Conservation (phyloP, 768 basidiomycete species). For the Lactarius trivialis region DNA sequence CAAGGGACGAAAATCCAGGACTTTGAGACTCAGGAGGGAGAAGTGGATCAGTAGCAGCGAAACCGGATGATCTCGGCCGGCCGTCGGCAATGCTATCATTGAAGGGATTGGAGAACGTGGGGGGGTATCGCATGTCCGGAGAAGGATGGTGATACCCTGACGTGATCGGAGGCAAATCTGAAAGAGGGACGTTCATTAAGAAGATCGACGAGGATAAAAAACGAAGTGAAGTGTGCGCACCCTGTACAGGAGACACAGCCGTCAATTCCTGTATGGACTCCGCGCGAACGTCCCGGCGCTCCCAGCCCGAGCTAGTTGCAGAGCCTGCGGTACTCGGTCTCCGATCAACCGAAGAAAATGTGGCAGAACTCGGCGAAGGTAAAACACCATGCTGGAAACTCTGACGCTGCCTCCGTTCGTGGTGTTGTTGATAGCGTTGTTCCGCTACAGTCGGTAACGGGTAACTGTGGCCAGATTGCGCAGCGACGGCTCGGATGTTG, state of each 20-base stretch:
- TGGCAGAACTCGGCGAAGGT: conserved; percentile 10
- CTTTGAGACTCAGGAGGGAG: conserved; percentile 12
- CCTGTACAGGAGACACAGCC: not conserved
- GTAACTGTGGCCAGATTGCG: conserved; percentile 3
- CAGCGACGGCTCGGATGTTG: conserved; percentile 12
- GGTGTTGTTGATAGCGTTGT: conserved; percentile 7
- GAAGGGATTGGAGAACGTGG: conserved; percentile 15
- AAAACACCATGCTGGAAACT: conserved; percentile 13
- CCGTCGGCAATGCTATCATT: conserved; percentile 3
- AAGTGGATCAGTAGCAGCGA: conserved; percentile 14
- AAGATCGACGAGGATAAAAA: conserved; percentile 18
- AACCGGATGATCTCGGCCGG: conserved; percentile 17
- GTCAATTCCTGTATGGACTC: conserved; percentile 11
- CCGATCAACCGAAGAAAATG: conserved; percentile 13
- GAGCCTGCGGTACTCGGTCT: conserved; percentile 21
- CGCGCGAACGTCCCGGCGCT: conserved; percentile 6
- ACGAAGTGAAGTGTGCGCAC: conserved; percentile 1
- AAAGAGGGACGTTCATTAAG: conserved; percentile 7
- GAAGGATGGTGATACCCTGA: conserved; percentile 8
- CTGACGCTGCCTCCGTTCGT: conserved; percentile 1
- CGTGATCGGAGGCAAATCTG: conserved; percentile 18
- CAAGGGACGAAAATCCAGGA: conserved; percentile 12
- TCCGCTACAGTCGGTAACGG: conserved; percentile 1
- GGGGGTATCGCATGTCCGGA: conserved; percentile 6
- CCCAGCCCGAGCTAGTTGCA: conserved; percentile 20